Percentiles rank a stretch among this genome's conserved stretches.
These are phyloP conservation scores for Xylogone sp. DNA, from an alignment of 2,329 filamentous ascomycete genomes.

Conservation along the genomic window DNA sequence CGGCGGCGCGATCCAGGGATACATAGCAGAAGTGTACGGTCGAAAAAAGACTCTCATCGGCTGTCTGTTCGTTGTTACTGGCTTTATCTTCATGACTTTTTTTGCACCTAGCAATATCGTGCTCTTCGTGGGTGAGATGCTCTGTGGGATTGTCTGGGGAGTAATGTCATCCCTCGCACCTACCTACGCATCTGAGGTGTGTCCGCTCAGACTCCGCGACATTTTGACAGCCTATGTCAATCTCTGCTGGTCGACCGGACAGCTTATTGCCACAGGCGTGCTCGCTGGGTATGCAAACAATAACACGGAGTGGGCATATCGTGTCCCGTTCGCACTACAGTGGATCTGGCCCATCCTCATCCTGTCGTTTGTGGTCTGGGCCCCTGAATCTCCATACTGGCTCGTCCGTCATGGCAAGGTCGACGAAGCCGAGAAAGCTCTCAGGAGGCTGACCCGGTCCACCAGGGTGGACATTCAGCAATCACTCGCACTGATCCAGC, in stretches of 20 bases:
- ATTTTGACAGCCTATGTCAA: constrained; percentile 48
- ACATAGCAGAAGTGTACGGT: constrained; percentile 41
- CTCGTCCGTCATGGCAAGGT: constrained; percentile 25
- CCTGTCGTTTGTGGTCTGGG: neutral
- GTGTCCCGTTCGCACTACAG: neutral
- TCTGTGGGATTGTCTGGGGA: constrained; percentile 44
- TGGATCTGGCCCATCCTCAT: neutral
- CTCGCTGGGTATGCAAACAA: constrained; percentile 30
- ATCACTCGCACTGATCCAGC: constrained; percentile 19
- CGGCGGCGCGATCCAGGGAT: constrained; percentile 41
- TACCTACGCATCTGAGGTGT: constrained; percentile 38
- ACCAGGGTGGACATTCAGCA: constrained; percentile 15
- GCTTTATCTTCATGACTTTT: constrained; percentile 44
- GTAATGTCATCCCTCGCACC: constrained; percentile 39
- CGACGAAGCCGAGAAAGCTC: constrained; percentile 35
- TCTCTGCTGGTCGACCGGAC: constrained; percentile 46
- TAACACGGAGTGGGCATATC: constrained; percentile 1
- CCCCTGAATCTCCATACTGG: constrained; percentile 23
- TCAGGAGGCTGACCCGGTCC: constrained; percentile 16
- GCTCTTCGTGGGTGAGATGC: constrained; percentile 40
- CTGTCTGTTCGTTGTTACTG: constrained; percentile 36
- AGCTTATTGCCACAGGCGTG: constrained; percentile 42
- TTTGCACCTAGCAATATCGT: constrained; percentile 40
- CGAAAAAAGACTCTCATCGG: constrained; percentile 42
- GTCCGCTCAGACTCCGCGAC: constrained; percentile 45